A percentile compares a stretch with the other conserved stretches of the same genome.
phyloP scores from a whole-genome alignment of 345 rosid genomes.

The Dipteronia sinensis region DNA sequence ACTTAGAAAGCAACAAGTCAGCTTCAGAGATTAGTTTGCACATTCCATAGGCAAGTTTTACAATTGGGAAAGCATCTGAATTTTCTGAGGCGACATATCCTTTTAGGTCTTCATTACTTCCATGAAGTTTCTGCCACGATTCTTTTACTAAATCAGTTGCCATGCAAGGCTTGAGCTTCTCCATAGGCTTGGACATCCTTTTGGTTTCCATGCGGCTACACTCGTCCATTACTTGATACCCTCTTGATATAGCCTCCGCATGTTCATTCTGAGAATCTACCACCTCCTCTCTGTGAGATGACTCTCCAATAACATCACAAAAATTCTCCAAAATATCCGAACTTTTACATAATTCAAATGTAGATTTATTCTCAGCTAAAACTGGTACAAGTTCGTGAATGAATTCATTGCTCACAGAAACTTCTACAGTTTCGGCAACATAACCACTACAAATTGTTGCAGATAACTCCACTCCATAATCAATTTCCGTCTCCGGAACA shows the following conservation, averaged over 20 bases:
- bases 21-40: slow-evolving; percentile 76
- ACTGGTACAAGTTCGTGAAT: slow-evolving; percentile 30
- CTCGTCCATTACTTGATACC: slow-evolving; percentile 71
- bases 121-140: slow-evolving; percentile 67
- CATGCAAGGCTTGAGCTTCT: slow-evolving; percentile 27
- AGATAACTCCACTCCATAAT: slow-evolving; percentile 47
- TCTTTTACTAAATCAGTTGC: slow-evolving; percentile 51
- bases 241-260: slow-evolving; percentile 37
- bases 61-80: slow-evolving; percentile 46
- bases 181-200: slow-evolving; percentile 31
- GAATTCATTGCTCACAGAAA: slow-evolving; percentile 43
- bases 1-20: slow-evolving; percentile 53
- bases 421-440: slow-evolving; percentile 50
- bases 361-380: slow-evolving; percentile 34
- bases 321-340: slow-evolving; percentile 35
- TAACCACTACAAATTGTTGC: slow-evolving; percentile 40
- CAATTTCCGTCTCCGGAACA: slow-evolving; percentile 79
- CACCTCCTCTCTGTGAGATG: slow-evolving; percentile 40
- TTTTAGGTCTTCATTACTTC: slow-evolving; percentile 42
- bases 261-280: slow-evolving; percentile 50
- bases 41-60: slow-evolving; percentile 52
- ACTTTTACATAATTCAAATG: slow-evolving; percentile 29
- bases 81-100: slow-evolving; percentile 53
- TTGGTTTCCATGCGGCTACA: slow-evolving; percentile 79
- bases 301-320: slow-evolving; percentile 43